Conservation (phyloP, 1,284 basidiomycete species). For the Malassezia obtusa region DNA sequence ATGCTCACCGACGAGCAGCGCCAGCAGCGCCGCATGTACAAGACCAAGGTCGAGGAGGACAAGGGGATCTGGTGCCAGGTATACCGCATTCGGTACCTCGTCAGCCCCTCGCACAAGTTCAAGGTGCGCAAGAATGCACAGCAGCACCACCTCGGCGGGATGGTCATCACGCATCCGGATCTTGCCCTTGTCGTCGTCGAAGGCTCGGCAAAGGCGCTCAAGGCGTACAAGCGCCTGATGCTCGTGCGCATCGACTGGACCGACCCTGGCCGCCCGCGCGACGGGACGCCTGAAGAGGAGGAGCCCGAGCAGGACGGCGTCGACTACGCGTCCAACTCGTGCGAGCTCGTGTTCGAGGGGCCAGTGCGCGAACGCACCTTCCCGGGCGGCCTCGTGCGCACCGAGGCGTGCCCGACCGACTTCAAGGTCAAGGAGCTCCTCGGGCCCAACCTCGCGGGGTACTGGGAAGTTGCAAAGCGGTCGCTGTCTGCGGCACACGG, state of each 20-base stretch:
- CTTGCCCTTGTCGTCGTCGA: slow-evolving; percentile 91
- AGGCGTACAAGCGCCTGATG: slow-evolving; percentile 81
- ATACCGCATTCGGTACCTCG: slow-evolving; percentile 75
- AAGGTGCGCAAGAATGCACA: slow-evolving; percentile 94
- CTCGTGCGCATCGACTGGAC: slow-evolving; percentile 84
- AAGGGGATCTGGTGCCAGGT: slow-evolving; percentile 76
- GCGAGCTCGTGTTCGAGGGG: slow-evolving; percentile 87
- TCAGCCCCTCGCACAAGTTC: slow-evolving; percentile 86
- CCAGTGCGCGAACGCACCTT: slow-evolving; percentile 62
- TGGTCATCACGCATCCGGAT: slow-evolving; percentile 75
- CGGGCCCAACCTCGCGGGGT: slow-evolving; percentile 69
- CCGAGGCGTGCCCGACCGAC: slow-evolving; percentile 64
- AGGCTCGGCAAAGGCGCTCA: slow-evolving; percentile 73
- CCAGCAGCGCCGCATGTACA: slow-evolving; percentile 65
- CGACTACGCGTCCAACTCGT: slow-evolving; percentile 69
- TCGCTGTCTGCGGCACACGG: background rate
- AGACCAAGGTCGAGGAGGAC: slow-evolving; percentile 57
- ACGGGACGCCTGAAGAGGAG: slow-evolving; percentile 42
- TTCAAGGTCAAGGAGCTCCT: slow-evolving; percentile 70
- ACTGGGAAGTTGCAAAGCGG: slow-evolving; percentile 87
- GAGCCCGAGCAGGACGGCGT: slow-evolving; percentile 31
- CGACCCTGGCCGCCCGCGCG: slow-evolving; percentile 70
- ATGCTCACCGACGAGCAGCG: slow-evolving; percentile 84
- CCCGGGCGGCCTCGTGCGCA: slow-evolving; percentile 55
- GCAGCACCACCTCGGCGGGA: slow-evolving; percentile 73